phyloP scores from a whole-genome alignment of 2,329 filamentous ascomycete species.

The Aquanectria penicillioides region DNA sequence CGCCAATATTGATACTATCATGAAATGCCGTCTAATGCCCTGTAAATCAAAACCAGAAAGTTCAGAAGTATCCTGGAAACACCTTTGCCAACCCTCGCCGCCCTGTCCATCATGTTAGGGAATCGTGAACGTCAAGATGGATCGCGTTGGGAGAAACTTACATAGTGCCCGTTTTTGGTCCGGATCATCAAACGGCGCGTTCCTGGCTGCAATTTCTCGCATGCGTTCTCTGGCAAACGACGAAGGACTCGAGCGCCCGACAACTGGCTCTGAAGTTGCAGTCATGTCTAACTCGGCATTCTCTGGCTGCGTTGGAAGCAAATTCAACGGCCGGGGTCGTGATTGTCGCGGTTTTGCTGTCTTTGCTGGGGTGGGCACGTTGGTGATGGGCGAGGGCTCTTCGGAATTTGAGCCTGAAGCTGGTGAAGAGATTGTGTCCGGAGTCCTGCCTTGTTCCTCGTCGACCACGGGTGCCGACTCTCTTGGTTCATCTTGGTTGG shows the following conservation, averaged over 20 bases:
- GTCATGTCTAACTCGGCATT: slow-evolving; percentile 43
- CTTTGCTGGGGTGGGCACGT: slow-evolving; percentile 28
- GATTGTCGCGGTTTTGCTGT: slow-evolving; percentile 40
- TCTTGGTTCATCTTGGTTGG: slow-evolving; percentile 23
- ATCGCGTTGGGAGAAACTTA: slow-evolving; percentile 39
- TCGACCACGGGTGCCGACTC: slow-evolving; percentile 12
- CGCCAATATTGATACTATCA: slow-evolving; percentile 26
- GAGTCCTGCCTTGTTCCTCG: slow-evolving; percentile 7
- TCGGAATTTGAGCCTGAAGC: slow-evolving; percentile 21
- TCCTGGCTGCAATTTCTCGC: slow-evolving; percentile 54
- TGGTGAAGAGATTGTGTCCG: slow-evolving; percentile 4
- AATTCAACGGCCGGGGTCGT: slow-evolving; percentile 43
- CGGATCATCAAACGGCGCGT: slow-evolving; percentile 55
- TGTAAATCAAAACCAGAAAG: slow-evolving; percentile 10
- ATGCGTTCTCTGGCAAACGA: slow-evolving; percentile 56
- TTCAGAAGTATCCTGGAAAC: slow-evolving; percentile 52
- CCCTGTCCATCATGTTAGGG: slow-evolving; percentile 47
- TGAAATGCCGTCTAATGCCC: slow-evolving; percentile 24
- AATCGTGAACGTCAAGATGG: neutral
- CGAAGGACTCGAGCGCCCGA: slow-evolving; percentile 53
- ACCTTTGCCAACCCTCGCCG: slow-evolving; percentile 54
- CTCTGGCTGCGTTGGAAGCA: slow-evolving; percentile 52
- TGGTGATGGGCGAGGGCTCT: slow-evolving; percentile 23
- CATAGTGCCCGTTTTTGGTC: slow-evolving; percentile 52
- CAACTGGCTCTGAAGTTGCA: slow-evolving; percentile 35